Evolutionary conservation across 306 rosid species (phyloP), one percentile per base, ranked within the genome.

Genomic region (Corylus heterophylla): DNA sequence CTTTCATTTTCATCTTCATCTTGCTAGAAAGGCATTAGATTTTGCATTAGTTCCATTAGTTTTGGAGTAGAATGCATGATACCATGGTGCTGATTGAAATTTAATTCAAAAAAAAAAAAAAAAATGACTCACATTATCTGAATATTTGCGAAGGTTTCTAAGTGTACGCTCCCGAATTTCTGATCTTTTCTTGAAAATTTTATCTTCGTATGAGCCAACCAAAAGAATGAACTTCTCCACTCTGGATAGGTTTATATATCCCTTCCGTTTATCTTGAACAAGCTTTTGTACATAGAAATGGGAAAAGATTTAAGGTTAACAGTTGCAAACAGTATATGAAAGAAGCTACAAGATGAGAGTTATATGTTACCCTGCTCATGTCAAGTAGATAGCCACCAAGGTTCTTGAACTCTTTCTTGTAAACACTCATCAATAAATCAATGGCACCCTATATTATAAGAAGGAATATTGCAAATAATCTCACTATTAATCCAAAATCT

Each of bases 351-450:
- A 75, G 14, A 0, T 1, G 71, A 44, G 58, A 54, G 49, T 35
- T 63, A 12, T 64, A 8, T 50, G 66, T 71, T 84, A 89, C 92
- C 92, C 44, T 73, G 42, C 45, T 74, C 74, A 87, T 84, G 44
- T 91, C 90, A 4, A 89, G 79, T 16, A 91, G 78, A 81, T 82
- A 86, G 9, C 93, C 96, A 29, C 96, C 91, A 50, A 91, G 27
- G 2, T 70, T 86, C 31, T 68, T 83, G 63, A 91, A 81, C 74
- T 84, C 82, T 6, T 78, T 81, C 78, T 81, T 87, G 80, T 91
- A 91, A 20, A 89, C 82, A 51, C 58, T 63, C 69, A 84, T 77
- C 2, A 91, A 76, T 27, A 91, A 81, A 67, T 91, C 90, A 58
- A 90, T 79, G 8, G 87, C 85, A 0, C 83, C 83, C 91, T 42